These are phyloP conservation scores for Solanum piurae DNA, from an alignment of 257 asterid species.

Conservation along the genomic window DNA sequence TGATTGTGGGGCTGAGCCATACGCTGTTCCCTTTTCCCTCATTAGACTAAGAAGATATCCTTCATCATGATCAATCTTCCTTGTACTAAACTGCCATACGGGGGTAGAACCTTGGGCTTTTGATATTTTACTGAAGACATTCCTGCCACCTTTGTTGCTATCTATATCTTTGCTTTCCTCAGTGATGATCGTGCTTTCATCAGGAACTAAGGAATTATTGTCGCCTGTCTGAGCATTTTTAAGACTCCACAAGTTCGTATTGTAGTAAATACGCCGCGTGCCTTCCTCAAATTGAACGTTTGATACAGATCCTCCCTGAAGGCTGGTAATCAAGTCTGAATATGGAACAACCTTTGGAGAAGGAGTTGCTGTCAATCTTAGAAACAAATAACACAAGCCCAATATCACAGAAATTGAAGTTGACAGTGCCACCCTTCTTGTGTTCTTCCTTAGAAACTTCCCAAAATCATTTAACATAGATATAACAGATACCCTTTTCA, in stretches of 20 bases:
- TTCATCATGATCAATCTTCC: slow-evolving; percentile 92
- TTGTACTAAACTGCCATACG: slow-evolving; percentile 71
- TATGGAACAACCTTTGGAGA: slow-evolving; percentile 65
- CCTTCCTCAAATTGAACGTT: slow-evolving; percentile 93
- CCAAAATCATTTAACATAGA: slow-evolving; percentile 40
- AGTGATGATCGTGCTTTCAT: slow-evolving; percentile 13
- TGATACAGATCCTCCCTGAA: slow-evolving; percentile 55
- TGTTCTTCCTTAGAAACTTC: slow-evolving; percentile 53
- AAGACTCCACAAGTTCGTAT: slow-evolving; percentile 12
- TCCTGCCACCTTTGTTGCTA: slow-evolving; percentile 8
- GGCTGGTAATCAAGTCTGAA: slow-evolving; percentile 59
- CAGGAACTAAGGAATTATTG: slow-evolving; percentile 1
- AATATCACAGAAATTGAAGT: slow-evolving; percentile 46
- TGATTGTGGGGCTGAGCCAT: slow-evolving; percentile 89
- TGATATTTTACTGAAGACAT: slow-evolving; percentile 14
- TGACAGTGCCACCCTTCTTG: slow-evolving; percentile 45
- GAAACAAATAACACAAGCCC: slow-evolving; percentile 73
- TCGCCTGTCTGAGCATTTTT: slow-evolving; percentile 12
- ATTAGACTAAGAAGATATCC: slow-evolving; percentile 73
- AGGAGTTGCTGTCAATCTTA: slow-evolving; percentile 62
- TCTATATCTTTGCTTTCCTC: slow-evolving; percentile 7
- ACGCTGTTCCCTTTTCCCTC: slow-evolving; percentile 73
- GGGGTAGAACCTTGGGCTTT: slow-evolving; percentile 26
- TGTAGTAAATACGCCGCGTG: slow-evolving; percentile 69
- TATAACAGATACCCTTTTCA: slow-evolving; percentile 41